Conservation (phyloP, 2,329 filamentous ascomycete genomes). For the Penicillium sp. region DNA sequence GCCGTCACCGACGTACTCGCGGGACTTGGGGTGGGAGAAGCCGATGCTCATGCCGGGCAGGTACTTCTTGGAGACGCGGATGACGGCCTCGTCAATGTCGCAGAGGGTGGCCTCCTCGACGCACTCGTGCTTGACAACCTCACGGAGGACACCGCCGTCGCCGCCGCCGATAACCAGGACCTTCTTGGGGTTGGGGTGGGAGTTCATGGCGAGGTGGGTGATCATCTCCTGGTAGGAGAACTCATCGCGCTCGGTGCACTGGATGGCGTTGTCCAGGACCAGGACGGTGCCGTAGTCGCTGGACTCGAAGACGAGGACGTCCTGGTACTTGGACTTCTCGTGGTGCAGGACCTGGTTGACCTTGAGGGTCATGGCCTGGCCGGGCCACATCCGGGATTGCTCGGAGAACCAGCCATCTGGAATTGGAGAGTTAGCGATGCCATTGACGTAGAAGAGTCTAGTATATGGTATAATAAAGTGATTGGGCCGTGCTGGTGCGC, state of each 20-base stretch:
- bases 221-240: slow-evolving; percentile 99
- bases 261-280: slow-evolving; percentile 98
- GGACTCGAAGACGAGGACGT: slow-evolving; percentile 98
- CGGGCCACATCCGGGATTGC: slow-evolving; percentile 98
- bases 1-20: slow-evolving; percentile 91
- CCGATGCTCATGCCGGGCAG: slow-evolving; percentile 92
- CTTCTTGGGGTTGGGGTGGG: slow-evolving; percentile 97
- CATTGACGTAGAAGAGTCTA: background rate
- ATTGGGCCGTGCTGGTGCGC: slow-evolving; percentile 9
- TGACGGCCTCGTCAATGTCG: slow-evolving; percentile 99
- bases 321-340: slow-evolving; percentile 99
- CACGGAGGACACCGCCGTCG: slow-evolving; percentile 94
- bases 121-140: slow-evolving; percentile 98
- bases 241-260: slow-evolving; percentile 97
- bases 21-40: slow-evolving; percentile 92
- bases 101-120: slow-evolving; percentile 96
- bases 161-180: slow-evolving; percentile 98
- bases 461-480: slow-evolving; percentile 1
- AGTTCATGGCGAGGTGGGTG: slow-evolving; percentile 96
- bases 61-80: slow-evolving; percentile 97
- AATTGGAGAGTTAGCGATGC: slow-evolving; percentile 10
- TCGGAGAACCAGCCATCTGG: slow-evolving; percentile 99
- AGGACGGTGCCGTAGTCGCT: slow-evolving; percentile 95
- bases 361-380: slow-evolving; percentile 97
- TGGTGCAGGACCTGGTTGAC: slow-evolving; percentile 98